These are phyloP conservation scores for Colletotrichum plurivorum DNA, from an alignment of 2,329 filamentous ascomycete species.

Conservation along the genomic window DNA sequence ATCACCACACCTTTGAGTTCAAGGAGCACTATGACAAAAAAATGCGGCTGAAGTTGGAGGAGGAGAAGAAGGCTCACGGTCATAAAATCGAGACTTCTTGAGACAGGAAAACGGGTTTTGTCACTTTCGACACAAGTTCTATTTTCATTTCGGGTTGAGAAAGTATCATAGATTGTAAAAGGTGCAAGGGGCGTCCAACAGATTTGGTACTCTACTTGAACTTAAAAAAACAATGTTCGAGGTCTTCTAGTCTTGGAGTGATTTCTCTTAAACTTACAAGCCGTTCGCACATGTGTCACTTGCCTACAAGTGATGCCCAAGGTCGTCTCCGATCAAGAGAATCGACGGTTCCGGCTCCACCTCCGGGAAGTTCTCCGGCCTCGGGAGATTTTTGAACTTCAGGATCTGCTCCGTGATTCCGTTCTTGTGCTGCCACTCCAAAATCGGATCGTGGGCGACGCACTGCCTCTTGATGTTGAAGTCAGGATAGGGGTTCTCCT, in stretches of 20 bases:
- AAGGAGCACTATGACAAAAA: background rate
- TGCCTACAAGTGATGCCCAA: slow-evolving; percentile 11
- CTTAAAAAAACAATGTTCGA: background rate
- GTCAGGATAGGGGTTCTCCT: slow-evolving; percentile 33
- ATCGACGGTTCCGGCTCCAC: slow-evolving; percentile 33
- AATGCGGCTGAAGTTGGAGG: background rate
- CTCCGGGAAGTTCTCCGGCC: slow-evolving; percentile 6
- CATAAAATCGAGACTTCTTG: background rate
- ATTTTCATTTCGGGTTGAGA: no score
- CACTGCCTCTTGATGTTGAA: slow-evolving; percentile 39
- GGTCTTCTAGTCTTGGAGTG: background rate
- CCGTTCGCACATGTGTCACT: no score
- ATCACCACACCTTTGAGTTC: background rate
- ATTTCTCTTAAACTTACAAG: background rate
- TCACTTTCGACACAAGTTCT: no score
- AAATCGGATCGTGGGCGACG: slow-evolving; percentile 17
- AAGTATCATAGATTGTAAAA: no score
- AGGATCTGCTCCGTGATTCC: slow-evolving; percentile 31
- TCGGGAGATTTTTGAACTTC: slow-evolving; percentile 29
- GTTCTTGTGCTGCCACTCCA: slow-evolving; percentile 28
- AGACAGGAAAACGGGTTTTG: background rate
- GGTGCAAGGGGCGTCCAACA: no score
- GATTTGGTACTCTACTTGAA: no score
- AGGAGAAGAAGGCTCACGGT: background rate
- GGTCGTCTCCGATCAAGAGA: slow-evolving; percentile 19